These are phyloP conservation scores for Edaphochlamys debaryana DNA, from an alignment of 139 green algal species.

Conservation along the genomic window DNA sequence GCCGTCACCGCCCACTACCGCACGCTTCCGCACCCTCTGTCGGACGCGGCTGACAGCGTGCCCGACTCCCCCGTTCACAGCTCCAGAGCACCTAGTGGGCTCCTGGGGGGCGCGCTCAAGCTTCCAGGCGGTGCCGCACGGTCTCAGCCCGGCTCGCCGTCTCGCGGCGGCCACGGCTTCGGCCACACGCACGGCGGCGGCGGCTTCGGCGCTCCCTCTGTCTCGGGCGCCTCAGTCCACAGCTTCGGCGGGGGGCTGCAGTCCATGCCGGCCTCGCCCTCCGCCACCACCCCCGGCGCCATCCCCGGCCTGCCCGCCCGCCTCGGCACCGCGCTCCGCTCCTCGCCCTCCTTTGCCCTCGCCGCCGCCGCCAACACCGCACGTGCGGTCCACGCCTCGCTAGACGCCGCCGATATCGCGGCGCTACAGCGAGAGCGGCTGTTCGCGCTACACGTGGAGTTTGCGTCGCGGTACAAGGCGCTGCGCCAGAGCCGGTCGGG, in stretches of 20 bases:
- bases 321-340: conserved; percentile 3
- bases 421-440: conserved; percentile 49
- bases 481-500: conserved; percentile 40
- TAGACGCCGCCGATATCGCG: conserved; percentile 24
- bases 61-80: not conserved
- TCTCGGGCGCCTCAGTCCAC: too few species aligned
- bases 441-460: conserved; percentile 49
- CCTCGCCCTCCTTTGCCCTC: conserved; percentile 13
- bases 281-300: not conserved
- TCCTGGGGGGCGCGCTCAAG: conserved; percentile 10
- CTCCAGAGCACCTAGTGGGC: too few species aligned
- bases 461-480: conserved; percentile 19
- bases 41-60: not conserved
- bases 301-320: conserved; percentile 10
- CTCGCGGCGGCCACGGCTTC: not conserved
- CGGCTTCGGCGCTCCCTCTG: too few species aligned
- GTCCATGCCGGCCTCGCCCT: not conserved
- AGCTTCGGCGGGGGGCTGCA: too few species aligned
- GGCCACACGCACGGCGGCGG: not conserved
- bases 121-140: not conserved
- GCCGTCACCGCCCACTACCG: not conserved
- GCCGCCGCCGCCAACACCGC: conserved; percentile 32
- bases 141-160: not conserved
- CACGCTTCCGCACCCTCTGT: not conserved
- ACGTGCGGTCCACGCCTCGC: conserved; percentile 15